Evolutionary conservation across 2,329 filamentous ascomycete species (phyloP), one percentile per base, ranked within the genome.

Genomic region (Phialophora tarda): DNA sequence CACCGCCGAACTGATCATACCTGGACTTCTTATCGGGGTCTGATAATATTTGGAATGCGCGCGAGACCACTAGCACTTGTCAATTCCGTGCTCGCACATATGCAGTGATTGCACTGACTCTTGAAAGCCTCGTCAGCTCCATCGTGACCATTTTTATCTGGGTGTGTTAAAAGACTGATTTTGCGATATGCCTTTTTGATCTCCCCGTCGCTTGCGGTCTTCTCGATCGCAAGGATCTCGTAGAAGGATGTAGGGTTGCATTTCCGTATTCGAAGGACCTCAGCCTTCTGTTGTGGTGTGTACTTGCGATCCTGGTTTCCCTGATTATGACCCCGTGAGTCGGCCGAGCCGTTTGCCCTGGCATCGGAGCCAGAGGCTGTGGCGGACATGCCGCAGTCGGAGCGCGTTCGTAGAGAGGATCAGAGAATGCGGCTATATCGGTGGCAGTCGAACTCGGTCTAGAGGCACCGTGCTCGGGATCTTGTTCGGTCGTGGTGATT

Each of bases 101-200:
- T 1, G 4, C 44, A 56, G 26, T 17, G 8, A 41, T n/a, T 14
- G 12, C 57, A 80, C 84, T 78, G 75, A 88, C 86, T 91, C 83
- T 99, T 99, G 83, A 99, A 99, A 34, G 95, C 95, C 82, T 99
- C 95, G 77, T 97, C 95, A 63, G 95, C 94, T 67, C 96, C 88
- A 44, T 94, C 89, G 78, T 97, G 93, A 59, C 93, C 93, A 84
- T 99, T 99, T 84, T 99, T 99, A 83, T 99, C 95, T 70, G 95
- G 95, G 83, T 99, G 95, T 66, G 95, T 99, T 75, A 98, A 84
- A 74, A 99, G 82, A 77, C 91, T 95, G 77, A 96, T 85, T 81
- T 97, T 98, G 75, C 94, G 88, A 81, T 99, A 99, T 6, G 95
- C 94, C 83, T 98, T 98, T 80, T 98, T 99, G 77, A 99, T 93